A percentile compares a stretch with the other conserved stretches of the same genome.
Conservation (phyloP, 306 rosid species). For the Cucurbita ficifolia region DNA sequence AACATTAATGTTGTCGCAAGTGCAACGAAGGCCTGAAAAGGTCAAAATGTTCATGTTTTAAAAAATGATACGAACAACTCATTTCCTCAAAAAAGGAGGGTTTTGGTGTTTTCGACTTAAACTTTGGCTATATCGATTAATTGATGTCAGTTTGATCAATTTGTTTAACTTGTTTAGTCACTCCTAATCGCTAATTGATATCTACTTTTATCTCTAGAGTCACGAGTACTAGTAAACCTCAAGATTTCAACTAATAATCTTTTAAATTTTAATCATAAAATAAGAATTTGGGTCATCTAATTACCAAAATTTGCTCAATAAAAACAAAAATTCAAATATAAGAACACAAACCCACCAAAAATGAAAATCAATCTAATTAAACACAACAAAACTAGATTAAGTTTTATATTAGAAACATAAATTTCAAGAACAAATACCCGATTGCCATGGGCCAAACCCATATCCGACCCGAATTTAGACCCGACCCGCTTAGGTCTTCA, state of each 20-base stretch:
- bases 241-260: neutral
- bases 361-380: neutral
- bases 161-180: no score
- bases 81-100: no score
- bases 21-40: no score
- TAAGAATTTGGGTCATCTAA: neutral
- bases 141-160: no score
- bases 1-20: no score
- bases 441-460: constrained; percentile 36
- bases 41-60: no score
- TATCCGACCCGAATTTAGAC: neutral
- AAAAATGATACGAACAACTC: no score
- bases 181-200: no score
- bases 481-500: constrained; percentile 34
- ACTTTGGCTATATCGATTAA: no score
- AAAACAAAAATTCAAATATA: neutral
- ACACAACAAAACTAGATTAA: neutral
- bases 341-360: neutral
- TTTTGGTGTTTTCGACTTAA: no score
- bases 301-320: neutral
- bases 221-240: no score
- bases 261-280: neutral
- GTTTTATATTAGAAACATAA: neutral
- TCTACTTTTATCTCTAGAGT: no score
- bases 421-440: constrained; percentile 18